Evolutionary conservation across 139 green algal genomes (phyloP), one percentile per base, ranked within the genome.

Genomic region (Zygnema circumcarinatum): DNA sequence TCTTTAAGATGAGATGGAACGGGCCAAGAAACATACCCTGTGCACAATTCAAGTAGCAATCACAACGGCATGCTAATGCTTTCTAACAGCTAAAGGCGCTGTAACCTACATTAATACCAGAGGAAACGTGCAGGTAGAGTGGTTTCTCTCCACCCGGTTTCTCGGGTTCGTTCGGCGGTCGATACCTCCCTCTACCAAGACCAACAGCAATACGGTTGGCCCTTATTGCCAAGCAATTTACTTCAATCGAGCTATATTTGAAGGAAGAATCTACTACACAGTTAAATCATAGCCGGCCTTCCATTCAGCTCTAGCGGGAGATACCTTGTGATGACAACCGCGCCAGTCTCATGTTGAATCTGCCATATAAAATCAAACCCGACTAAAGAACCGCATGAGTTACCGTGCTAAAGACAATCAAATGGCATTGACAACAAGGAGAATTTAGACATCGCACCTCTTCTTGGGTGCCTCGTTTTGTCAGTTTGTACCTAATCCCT

Each of bases 291-390:
- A 38, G 2, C n/a, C n/a, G n/a, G n/a, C n/a, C n/a, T n/a, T n/a
- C n/a, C n/a, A n/a, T n/a, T n/a, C n/a, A n/a, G n/a, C n/a, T n/a
- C n/a, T n/a, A n/a, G n/a, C n/a, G n/a, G n/a, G n/a, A 33, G 16
- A 52, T 39, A 86, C 79, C 79, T 86, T 38, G 82, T 88, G n/a
- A 88, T 88, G 2, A 88, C 82, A 87, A 88, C 82, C 22, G 82
- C 75, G 3, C 75, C 75, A 35, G 82, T 88, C 21, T 67, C 33
- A 78, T 38, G 52, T 78, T 88, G 82, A 76, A 88, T 88, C 76
- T 86, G 79, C 75, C 47, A 35, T 11, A 83, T 11, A 78, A n/a
- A n/a, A n/a, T n/a, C n/a, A n/a, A n/a, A n/a, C n/a, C n/a, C n/a
- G n/a, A n/a, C n/a, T n/a, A n/a, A n/a, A n/a, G n/a, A n/a, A n/a